Conservation (phyloP, 2,329 filamentous ascomycete species). For the Cladosporium cucumerinum region DNA sequence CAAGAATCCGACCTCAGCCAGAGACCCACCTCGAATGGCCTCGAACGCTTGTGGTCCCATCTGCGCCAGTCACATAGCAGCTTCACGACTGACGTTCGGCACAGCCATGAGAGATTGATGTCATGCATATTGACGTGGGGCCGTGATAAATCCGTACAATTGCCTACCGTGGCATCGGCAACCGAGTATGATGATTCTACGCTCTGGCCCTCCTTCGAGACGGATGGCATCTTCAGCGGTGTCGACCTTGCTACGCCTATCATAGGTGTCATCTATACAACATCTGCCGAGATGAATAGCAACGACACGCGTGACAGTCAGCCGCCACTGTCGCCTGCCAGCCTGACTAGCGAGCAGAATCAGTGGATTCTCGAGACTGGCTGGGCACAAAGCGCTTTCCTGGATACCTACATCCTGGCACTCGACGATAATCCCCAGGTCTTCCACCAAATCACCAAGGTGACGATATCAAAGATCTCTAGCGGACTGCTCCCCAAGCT, state of each 20-base stretch:
- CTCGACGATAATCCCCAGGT: conserved; percentile 57
- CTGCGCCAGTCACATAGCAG: conserved; percentile 26
- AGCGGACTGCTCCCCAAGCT: conserved; percentile 58
- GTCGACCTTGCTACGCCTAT: not conserved
- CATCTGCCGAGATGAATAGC: not conserved
- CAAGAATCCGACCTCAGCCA: conserved; percentile 29
- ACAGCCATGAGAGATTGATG: not conserved
- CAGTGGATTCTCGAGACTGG: conserved; percentile 67
- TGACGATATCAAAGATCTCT: conserved; percentile 64
- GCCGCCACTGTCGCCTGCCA: not conserved
- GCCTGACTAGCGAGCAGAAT: conserved; percentile 60
- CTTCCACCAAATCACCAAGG: conserved; percentile 54
- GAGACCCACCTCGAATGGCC: conserved; percentile 23
- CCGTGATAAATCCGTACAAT: not conserved
- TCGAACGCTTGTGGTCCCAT: conserved; percentile 27
- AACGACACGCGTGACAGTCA: too few species aligned
- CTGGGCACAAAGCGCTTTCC: conserved; percentile 66
- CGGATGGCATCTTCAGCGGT: not conserved
- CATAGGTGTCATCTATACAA: conserved; percentile 3
- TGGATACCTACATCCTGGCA: conserved; percentile 64
- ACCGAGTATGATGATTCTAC: conserved; percentile 21
- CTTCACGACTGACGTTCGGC: conserved; percentile 3
- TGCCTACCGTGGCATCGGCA: not conserved
- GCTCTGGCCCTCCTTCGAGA: conserved; percentile 23
- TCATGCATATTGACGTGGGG: not conserved